Percentiles rank a stretch among this genome's conserved stretches.
These are phyloP conservation scores for Yarrowia bubula DNA, from an alignment of 805 yeast genomes.

Conservation along the genomic window DNA sequence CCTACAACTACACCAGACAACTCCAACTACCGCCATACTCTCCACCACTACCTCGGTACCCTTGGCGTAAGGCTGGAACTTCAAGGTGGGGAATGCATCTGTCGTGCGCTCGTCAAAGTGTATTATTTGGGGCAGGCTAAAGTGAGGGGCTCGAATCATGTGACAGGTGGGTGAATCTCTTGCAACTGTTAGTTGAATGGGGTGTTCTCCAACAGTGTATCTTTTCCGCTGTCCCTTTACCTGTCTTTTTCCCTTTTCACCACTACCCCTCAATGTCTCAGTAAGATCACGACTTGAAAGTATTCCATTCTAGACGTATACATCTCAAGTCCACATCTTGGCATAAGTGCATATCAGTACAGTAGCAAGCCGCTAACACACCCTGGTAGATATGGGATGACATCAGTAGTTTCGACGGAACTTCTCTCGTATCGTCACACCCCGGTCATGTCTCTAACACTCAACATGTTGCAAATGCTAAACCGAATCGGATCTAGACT, in stretches of 20 bases:
- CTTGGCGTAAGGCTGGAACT: constrained; percentile 25
- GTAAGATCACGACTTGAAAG: no score
- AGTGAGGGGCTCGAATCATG: constrained; percentile 18
- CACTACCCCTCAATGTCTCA: no score
- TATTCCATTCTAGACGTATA: no score
- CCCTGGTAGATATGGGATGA: no score
- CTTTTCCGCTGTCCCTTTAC: no score
- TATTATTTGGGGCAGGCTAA: constrained; percentile 17
- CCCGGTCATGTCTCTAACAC: constrained; percentile 11
- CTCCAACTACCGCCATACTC: background rate
- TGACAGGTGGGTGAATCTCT: background rate
- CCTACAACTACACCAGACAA: no score
- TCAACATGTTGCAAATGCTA: background rate
- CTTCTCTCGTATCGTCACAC: background rate
- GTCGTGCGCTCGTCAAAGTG: background rate
- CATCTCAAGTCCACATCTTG: no score
- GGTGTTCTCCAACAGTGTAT: no score
- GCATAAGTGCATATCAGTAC: no score
- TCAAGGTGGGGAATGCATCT: constrained; percentile 25
- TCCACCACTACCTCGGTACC: background rate
- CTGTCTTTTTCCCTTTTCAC: no score
- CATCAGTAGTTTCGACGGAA: background rate
- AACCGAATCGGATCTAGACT: constrained; percentile 6
- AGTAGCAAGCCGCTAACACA: no score
- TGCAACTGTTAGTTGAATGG: no score